A percentile compares a stretch with the other conserved stretches of the same genome.
Evolutionary conservation across 768 basidiomycete species (phyloP).

Genomic region (Podaxis carcinomalis): DNA sequence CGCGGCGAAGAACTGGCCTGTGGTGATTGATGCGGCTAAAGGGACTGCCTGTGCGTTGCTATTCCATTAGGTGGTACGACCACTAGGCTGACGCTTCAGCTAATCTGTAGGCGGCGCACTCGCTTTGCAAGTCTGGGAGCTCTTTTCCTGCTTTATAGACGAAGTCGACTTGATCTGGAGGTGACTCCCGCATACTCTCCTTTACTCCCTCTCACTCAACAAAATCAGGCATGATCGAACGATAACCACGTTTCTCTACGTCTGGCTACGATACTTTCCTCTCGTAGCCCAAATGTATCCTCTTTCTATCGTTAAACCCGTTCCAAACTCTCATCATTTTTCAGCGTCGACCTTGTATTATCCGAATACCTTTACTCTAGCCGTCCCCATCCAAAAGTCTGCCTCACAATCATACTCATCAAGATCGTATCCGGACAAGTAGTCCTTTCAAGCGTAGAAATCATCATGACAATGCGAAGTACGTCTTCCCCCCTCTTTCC

Average conservation of each 20-base stretch:
- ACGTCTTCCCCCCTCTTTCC: not conserved
- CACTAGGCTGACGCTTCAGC: not conserved
- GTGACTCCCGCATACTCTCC: conserved; percentile 1
- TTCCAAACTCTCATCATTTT: not conserved
- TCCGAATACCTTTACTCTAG: not conserved
- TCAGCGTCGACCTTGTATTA: conserved; percentile 13
- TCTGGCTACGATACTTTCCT: conserved; percentile 16
- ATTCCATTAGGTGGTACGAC: not conserved
- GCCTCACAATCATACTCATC: conserved; percentile 9
- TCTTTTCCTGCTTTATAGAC: conserved; percentile 12
- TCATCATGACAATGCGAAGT: conserved; percentile 19
- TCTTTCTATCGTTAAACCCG: not conserved
- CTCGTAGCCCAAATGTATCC: conserved; percentile 17
- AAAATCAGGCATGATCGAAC: not conserved
- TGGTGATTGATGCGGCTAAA: not conserved
- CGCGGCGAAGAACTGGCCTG: not conserved
- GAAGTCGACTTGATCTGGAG: conserved; percentile 21
- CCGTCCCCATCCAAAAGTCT: not conserved
- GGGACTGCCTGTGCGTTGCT: not conserved
- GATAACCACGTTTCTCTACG: conserved; percentile 16
- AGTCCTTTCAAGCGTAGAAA: conserved; percentile 16
- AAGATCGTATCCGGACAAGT: conserved; percentile 13
- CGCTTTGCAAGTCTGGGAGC: conserved; percentile 18
- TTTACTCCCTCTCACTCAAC: not conserved
- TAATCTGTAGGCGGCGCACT: conserved; percentile 16